These are phyloP conservation scores for Durio zibethinus DNA, from an alignment of 345 rosid genomes.

Conservation along the genomic window DNA sequence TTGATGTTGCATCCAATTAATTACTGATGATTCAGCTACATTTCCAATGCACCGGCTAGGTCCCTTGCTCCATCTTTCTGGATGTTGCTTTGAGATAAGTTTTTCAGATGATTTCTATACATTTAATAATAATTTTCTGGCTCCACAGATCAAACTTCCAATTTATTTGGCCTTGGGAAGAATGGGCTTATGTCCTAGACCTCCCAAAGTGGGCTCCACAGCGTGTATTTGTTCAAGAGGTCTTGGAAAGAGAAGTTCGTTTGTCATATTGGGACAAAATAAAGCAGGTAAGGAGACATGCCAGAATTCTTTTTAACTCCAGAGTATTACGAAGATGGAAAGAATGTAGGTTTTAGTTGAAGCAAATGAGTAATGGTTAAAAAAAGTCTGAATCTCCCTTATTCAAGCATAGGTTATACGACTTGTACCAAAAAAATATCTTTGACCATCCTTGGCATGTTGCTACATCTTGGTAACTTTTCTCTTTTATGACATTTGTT, in stretches of 20 bases:
- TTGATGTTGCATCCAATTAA: neutral
- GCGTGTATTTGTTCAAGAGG: constrained; percentile 96
- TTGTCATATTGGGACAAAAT: constrained; percentile 97
- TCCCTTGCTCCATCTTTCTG: neutral
- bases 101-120: neutral
- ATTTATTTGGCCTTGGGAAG: constrained; percentile 99
- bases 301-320: neutral
- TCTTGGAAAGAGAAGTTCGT: constrained; percentile 95
- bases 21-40: neutral
- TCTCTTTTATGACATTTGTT: constrained; percentile 18
- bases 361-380: neutral
- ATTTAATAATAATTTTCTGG: constrained; percentile 16
- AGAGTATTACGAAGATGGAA: neutral
- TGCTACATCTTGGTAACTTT: constrained; percentile 18
- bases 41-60: neutral
- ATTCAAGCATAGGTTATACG: neutral
- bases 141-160: constrained; percentile 87
- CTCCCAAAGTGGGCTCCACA: constrained; percentile 99
- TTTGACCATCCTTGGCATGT: constrained; percentile 2
- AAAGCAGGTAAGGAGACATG: constrained; percentile 66
- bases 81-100: neutral
- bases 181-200: constrained; percentile 93
- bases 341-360: neutral
- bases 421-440: neutral
- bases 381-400: neutral